Conservation (phyloP, 495 filamentous ascomycete species). For the Trichoderma erinaceum region DNA sequence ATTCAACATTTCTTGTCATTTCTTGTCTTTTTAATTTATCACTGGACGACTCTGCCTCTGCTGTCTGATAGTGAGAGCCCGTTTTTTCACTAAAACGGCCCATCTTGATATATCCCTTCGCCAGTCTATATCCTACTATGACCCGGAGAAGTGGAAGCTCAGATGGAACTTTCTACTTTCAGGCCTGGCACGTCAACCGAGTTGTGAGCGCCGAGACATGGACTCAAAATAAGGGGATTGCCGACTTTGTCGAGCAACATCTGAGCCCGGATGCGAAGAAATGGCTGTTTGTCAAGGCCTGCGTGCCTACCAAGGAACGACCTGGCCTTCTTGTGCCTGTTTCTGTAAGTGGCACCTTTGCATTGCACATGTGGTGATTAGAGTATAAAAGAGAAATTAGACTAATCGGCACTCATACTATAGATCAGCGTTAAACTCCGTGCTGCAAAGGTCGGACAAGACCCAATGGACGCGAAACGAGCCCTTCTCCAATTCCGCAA, state of each 20-base stretch:
- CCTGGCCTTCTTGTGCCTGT: not conserved
- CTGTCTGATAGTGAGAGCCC: not conserved
- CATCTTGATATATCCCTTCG: not conserved
- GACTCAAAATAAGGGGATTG: not conserved
- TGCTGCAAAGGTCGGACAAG: not conserved
- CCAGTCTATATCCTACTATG: constrained; percentile 8
- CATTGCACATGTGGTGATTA: not conserved
- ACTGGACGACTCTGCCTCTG: not conserved
- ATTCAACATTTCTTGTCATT: not conserved
- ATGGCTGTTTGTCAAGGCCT: constrained; percentile 6
- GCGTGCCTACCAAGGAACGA: constrained; percentile 6
- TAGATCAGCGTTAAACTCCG: constrained; percentile 3
- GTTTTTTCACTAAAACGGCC: not conserved
- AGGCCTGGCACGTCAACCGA: not conserved
- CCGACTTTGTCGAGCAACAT: constrained; percentile 9
- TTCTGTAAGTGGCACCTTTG: not conserved
- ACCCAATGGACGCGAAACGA: not conserved
- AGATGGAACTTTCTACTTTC: constrained; percentile 12
- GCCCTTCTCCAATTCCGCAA: constrained; percentile 6
- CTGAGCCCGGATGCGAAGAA: not conserved
- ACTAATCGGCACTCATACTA: not conserved
- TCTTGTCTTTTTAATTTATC: not conserved
- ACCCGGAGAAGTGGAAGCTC: not conserved
- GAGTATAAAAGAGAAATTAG: not conserved
- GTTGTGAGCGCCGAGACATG: not conserved